A percentile compares a stretch with the other conserved stretches of the same genome.
phyloP scores from a whole-genome alignment of 1,284 basidiomycete genomes.

The Naganishia liquefaciens region DNA sequence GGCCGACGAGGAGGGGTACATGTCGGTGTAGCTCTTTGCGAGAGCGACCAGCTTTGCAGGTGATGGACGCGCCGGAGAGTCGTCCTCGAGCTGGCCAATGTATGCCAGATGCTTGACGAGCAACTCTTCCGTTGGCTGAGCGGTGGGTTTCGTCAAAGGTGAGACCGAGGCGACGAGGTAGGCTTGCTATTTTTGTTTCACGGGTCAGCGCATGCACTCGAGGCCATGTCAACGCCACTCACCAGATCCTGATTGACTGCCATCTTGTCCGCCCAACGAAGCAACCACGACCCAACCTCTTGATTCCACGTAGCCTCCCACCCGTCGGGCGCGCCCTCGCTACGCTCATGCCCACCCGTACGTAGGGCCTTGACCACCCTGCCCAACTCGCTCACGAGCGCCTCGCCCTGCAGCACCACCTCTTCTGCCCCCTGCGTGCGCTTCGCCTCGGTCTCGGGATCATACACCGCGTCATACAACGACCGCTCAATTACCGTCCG shows the following conservation, averaged over 20 bases:
- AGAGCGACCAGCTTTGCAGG: conserved; percentile 33
- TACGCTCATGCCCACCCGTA: no score
- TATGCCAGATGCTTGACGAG: conserved; percentile 44
- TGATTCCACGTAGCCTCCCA: conserved; percentile 37
- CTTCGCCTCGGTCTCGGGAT: conserved; percentile 41
- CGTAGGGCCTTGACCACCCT: conserved; percentile 46
- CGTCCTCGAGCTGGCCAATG: conserved; percentile 26
- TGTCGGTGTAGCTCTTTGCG: conserved; percentile 35
- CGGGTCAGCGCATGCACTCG: neutral
- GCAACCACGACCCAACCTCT: conserved; percentile 46
- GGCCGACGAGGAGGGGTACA: conserved; percentile 39
- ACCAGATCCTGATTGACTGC: conserved; percentile 43
- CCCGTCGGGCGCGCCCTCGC: neutral
- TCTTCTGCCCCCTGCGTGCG: conserved; percentile 39
- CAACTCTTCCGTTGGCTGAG: conserved; percentile 41
- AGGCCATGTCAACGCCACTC: conserved; percentile 23
- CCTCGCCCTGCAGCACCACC: conserved; percentile 33
- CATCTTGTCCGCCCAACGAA: conserved; percentile 37
- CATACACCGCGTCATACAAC: conserved; percentile 50
- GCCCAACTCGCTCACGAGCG: conserved; percentile 39
- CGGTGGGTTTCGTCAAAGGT: conserved; percentile 41
- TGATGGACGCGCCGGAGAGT: conserved; percentile 29
- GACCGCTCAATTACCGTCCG: conserved; percentile 40
- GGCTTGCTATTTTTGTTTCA: conserved; percentile 33
- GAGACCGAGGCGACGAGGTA: conserved; percentile 44